phyloP scores from a whole-genome alignment of 495 filamentous ascomycete genomes.

The Aspergillus egyptiacus region DNA sequence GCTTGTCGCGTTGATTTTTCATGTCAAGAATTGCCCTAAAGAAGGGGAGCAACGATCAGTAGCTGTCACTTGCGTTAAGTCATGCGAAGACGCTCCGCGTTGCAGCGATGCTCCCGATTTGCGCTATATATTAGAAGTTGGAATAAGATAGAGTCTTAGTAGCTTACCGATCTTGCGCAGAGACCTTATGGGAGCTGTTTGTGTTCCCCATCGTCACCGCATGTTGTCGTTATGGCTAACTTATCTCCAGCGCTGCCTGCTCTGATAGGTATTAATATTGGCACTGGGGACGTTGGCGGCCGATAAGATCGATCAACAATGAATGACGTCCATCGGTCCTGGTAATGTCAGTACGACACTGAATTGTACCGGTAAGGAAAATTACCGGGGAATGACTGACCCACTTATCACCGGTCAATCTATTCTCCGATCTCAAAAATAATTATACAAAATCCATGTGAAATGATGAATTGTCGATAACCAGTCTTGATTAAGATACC shows the following conservation, averaged over 20 bases:
- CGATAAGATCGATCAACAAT: slow-evolving; percentile 1
- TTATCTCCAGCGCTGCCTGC: not conserved
- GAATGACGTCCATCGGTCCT: not conserved
- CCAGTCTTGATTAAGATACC: not conserved
- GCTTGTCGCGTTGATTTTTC: slow-evolving; percentile 94
- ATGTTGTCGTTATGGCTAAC: slow-evolving; percentile 22
- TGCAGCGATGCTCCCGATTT: not conserved
- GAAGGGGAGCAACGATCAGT: not conserved
- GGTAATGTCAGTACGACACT: not conserved
- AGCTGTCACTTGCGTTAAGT: too few species aligned
- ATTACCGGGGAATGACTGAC: not conserved
- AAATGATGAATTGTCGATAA: not conserved
- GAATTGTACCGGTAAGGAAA: not conserved
- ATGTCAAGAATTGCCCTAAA: slow-evolving; percentile 87
- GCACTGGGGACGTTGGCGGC: not conserved
- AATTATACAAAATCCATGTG: slow-evolving; percentile 18
- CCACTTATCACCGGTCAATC: slow-evolving; percentile 12
- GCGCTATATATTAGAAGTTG: not conserved
- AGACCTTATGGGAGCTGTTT: slow-evolving; percentile 61
- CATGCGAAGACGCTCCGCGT: too few species aligned
- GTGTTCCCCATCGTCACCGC: slow-evolving; percentile 59
- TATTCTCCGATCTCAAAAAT: slow-evolving; percentile 19
- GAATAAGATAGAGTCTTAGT: not conserved
- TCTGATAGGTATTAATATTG: not conserved
- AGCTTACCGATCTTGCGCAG: slow-evolving; percentile 62